phyloP scores from a whole-genome alignment of 345 rosid genomes.

The Cardamine occulta region DNA sequence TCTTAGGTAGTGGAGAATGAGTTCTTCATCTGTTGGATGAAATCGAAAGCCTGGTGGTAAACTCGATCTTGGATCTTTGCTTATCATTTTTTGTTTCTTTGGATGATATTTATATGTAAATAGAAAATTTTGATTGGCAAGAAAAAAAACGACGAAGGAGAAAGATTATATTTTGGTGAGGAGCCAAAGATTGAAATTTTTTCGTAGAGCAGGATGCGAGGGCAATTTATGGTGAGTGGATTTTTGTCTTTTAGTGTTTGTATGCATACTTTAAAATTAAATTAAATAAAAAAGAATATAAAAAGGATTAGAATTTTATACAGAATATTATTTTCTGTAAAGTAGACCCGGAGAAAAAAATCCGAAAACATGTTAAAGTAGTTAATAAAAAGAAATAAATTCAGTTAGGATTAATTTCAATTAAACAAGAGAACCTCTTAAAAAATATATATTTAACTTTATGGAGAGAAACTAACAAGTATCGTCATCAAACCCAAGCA shows the following conservation, averaged over 20 bases:
- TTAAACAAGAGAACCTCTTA: neutral
- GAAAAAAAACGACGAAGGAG: neutral
- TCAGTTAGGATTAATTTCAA: conserved; percentile 17
- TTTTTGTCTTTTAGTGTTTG: conserved; percentile 62
- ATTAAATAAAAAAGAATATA: too few species aligned
- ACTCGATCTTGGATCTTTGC: conserved; percentile 68
- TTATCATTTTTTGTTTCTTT: conserved; percentile 43
- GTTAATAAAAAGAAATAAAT: neutral
- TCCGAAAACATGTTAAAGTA: conserved; percentile 10
- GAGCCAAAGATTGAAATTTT: conserved; percentile 66
- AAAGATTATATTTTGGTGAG: conserved; percentile 4
- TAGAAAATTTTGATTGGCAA: neutral
- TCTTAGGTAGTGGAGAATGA: conserved; percentile 84
- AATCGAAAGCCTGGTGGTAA: conserved; percentile 98
- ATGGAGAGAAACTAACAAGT: conserved; percentile 29
- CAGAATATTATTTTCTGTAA: conserved; percentile 32
- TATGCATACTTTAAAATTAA: neutral
- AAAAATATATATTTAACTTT: neutral
- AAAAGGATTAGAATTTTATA: conserved; percentile 30
- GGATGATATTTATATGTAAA: neutral
- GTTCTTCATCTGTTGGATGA: conserved; percentile 98
- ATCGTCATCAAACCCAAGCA: conserved; percentile 27
- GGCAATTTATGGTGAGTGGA: conserved; percentile 64
- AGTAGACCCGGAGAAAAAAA: conserved; percentile 9
- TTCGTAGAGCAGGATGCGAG: conserved; percentile 53